These are phyloP conservation scores for Candida yuanshanica DNA, from an alignment of 805 yeast species.

Conservation along the genomic window DNA sequence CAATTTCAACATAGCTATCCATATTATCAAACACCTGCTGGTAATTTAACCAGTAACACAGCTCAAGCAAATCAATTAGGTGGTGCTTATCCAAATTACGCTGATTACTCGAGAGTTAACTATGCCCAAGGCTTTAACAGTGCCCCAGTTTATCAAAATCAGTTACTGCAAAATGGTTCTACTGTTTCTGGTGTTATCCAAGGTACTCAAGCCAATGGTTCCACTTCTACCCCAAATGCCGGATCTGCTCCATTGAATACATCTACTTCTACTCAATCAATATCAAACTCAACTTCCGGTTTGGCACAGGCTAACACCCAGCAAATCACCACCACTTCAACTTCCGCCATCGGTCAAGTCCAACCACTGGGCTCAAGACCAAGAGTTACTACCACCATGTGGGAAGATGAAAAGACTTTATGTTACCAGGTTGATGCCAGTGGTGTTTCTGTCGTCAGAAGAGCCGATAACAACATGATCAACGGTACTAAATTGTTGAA, in stretches of 20 bases:
- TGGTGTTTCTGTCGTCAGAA: constrained; percentile 72
- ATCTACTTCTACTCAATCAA: neutral
- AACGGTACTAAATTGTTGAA: constrained; percentile 80
- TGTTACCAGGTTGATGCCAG: constrained; percentile 85
- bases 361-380: constrained; percentile 37
- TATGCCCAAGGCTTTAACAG: constrained; percentile 20
- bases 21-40: constrained; percentile 16
- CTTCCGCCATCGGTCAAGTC: constrained; percentile 23
- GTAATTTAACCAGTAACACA: constrained; percentile 3
- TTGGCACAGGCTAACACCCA: constrained; percentile 4
- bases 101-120: constrained; percentile 20
- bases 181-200: constrained; percentile 4
- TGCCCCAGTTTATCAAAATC: constrained; percentile 19
- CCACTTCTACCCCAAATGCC: constrained; percentile 14
- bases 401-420: constrained; percentile 84
- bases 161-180: constrained; percentile 7
- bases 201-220: constrained; percentile 8
- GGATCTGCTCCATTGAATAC: constrained; percentile 11
- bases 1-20: constrained; percentile 17
- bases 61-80: constrained; percentile 3
- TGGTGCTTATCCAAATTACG: constrained; percentile 18
- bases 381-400: constrained; percentile 75
- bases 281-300: constrained; percentile 3
- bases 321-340: constrained; percentile 4
- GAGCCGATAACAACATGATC: constrained; percentile 82